A percentile compares a stretch with the other conserved stretches of the same genome.
Evolutionary conservation across 805 yeast species (phyloP).

Genomic region (Tetrapisispora taiwanensis): DNA sequence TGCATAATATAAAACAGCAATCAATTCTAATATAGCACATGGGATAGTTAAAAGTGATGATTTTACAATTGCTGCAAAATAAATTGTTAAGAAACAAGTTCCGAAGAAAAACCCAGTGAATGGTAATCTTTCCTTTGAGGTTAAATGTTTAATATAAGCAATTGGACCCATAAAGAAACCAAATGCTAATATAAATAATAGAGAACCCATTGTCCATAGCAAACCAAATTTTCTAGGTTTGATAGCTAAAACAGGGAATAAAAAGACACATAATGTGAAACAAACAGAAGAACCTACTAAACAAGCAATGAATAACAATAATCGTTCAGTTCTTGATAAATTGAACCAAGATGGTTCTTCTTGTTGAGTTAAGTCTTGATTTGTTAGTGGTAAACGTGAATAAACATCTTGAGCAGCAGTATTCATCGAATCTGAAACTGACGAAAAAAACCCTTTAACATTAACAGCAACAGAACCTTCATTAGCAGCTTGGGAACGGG

Average conservation of each 20-base stretch:
- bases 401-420: slow-evolving; percentile 46
- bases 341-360: slow-evolving; percentile 72
- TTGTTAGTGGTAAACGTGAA: slow-evolving; percentile 53
- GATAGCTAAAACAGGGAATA: slow-evolving; percentile 81
- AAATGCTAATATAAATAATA: slow-evolving; percentile 78
- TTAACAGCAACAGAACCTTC: slow-evolving; percentile 4
- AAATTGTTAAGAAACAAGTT: slow-evolving; percentile 69
- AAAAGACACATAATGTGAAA: slow-evolving; percentile 67
- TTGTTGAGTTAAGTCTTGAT: slow-evolving; percentile 35
- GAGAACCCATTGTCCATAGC: slow-evolving; percentile 84
- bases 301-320: slow-evolving; percentile 68
- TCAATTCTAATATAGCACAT: slow-evolving; percentile 63
- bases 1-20: slow-evolving; percentile 85
- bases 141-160: slow-evolving; percentile 63
- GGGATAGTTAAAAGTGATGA: slow-evolving; percentile 68
- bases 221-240: slow-evolving; percentile 87
- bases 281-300: slow-evolving; percentile 69
- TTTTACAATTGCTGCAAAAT: slow-evolving; percentile 57
- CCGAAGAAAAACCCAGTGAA: slow-evolving; percentile 74
- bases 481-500: slow-evolving; percentile 14
- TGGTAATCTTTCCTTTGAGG: slow-evolving; percentile 65
- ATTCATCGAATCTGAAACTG: slow-evolving; percentile 32
- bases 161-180: slow-evolving; percentile 89
- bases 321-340: slow-evolving; percentile 67
- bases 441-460: slow-evolving; percentile 30